A percentile compares a stretch with the other conserved stretches of the same genome.
Conservation (phyloP, 495 filamentous ascomycete species). For the Chlorociboria aeruginascens region DNA sequence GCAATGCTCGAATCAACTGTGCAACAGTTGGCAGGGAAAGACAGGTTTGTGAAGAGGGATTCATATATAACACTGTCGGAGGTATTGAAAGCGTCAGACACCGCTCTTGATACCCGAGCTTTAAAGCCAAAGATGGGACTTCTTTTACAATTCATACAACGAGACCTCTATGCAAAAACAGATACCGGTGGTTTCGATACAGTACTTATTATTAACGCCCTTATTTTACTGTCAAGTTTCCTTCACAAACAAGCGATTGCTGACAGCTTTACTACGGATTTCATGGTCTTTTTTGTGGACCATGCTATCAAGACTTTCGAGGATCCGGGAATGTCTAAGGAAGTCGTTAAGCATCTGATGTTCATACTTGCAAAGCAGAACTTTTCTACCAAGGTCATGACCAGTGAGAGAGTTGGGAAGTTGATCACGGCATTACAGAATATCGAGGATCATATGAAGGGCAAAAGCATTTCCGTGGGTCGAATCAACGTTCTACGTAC, state of each 20-base stretch:
- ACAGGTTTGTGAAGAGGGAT: constrained; percentile 61
- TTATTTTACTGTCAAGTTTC: constrained; percentile 63
- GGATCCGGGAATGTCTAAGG: constrained; percentile 55
- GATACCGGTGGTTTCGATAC: constrained; percentile 40
- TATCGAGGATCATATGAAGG: constrained; percentile 61
- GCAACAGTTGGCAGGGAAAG: constrained; percentile 61
- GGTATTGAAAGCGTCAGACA: constrained; percentile 67
- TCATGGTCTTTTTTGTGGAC: constrained; percentile 68
- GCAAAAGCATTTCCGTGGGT: constrained; percentile 62
- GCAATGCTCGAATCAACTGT: constrained; percentile 76
- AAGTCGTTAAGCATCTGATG: constrained; percentile 64
- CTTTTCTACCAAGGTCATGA: constrained; percentile 65
- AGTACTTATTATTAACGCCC: constrained; percentile 58
- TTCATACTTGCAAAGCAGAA: constrained; percentile 65
- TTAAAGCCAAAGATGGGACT: constrained; percentile 62
- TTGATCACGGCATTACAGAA: constrained; percentile 55
- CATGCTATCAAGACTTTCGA: constrained; percentile 59
- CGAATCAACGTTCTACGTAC: constrained; percentile 67
- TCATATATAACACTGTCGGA: constrained; percentile 70
- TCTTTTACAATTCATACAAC: constrained; percentile 64
- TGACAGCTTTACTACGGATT: constrained; percentile 56
- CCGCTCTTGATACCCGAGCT: constrained; percentile 55
- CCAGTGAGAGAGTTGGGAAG: constrained; percentile 46
- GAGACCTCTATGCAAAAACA: constrained; percentile 53
- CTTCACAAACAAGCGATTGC: constrained; percentile 55